Percentiles rank a stretch among this genome's conserved stretches.
phyloP scores from a whole-genome alignment of 75 land plant genomes.

The Picea sitchensis region DNA sequence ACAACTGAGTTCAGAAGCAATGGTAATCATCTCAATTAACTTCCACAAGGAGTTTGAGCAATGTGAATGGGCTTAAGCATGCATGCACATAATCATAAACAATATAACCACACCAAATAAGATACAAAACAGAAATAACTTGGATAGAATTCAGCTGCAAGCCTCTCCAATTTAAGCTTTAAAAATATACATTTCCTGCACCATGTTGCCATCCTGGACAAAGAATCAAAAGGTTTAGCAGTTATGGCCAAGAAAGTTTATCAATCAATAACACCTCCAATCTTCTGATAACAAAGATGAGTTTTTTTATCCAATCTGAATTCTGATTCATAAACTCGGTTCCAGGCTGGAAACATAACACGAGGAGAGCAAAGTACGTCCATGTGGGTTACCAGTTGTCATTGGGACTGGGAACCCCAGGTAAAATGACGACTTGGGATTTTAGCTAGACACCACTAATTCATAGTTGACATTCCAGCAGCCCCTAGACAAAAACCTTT shows the following conservation, averaged over 20 bases:
- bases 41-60: not conserved
- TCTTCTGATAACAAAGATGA: not conserved
- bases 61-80: not conserved
- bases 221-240: not conserved
- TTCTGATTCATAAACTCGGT: not conserved
- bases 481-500: not conserved
- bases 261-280: too few relatives aligned
- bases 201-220: constrained; percentile 78
- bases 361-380: not conserved
- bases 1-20: not conserved
- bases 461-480: not conserved
- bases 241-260: too few relatives aligned
- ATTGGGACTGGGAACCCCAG: not conserved
- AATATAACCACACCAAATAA: not conserved
- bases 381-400: not conserved
- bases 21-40: not conserved
- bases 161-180: constrained; percentile 82
- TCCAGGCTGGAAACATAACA: not conserved
- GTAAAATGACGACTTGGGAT: not conserved
- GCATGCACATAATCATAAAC: not conserved
- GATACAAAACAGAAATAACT: constrained; percentile 42
- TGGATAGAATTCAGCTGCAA: constrained; percentile 70
- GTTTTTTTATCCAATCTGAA: not conserved
- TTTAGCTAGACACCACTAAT: not conserved
- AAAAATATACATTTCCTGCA: constrained; percentile 83